phyloP scores from a whole-genome alignment of 768 basidiomycete species.

The Leucocoprinus sp. region DNA sequence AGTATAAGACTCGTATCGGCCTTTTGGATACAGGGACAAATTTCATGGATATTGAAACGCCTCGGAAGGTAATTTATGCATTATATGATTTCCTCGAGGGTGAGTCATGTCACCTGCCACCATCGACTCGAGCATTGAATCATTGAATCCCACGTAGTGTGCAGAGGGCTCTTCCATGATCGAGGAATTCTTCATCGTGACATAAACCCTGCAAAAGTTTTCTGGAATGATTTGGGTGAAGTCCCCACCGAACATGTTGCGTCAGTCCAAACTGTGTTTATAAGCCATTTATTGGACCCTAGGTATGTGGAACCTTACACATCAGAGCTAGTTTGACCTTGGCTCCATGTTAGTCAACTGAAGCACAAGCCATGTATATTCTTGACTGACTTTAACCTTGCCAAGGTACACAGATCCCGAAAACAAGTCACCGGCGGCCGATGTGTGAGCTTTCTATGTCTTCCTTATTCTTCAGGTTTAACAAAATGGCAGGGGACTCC shows the following conservation, averaged over 20 bases:
- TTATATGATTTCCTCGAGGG: conserved; percentile 12
- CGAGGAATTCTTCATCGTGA: conserved; percentile 8
- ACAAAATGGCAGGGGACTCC: conserved; percentile 2
- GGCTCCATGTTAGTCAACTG: background rate
- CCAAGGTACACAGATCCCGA: background rate
- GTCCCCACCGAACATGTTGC: background rate
- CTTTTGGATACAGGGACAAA: background rate
- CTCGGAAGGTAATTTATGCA: background rate
- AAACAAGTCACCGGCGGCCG: background rate
- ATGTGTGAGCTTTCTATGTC: conserved; percentile 1
- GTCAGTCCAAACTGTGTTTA: background rate
- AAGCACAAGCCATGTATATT: background rate
- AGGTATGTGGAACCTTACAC: background rate
- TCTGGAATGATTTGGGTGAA: background rate
- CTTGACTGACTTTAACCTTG: conserved; percentile 8
- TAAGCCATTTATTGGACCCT: conserved; percentile 5
- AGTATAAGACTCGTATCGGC: background rate
- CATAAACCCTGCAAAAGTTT: conserved; percentile 6
- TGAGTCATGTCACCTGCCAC: background rate
- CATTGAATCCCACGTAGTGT: conserved; percentile 5
- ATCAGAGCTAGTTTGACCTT: background rate
- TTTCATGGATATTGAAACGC: background rate
- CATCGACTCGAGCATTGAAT: background rate
- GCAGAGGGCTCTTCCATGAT: conserved; percentile 8
- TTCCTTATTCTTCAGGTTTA: background rate